Conservation (phyloP, 192 early-diverging fungal species). For the Phlyctochytrium planicorne region DNA sequence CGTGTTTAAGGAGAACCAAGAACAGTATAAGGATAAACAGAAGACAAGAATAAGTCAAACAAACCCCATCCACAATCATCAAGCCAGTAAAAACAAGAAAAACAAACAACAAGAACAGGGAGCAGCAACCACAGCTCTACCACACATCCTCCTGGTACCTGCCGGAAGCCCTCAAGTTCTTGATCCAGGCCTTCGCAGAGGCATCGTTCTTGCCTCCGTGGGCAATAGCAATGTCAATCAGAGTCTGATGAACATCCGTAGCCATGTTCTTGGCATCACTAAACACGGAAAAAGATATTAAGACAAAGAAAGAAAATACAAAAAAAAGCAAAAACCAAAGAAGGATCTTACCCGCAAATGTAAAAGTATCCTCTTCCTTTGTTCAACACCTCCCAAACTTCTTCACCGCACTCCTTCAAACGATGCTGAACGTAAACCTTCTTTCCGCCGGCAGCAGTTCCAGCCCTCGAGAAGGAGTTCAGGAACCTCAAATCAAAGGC, state of each 20-base stretch:
- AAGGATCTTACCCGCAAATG: conserved; percentile 70
- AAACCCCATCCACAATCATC: no score
- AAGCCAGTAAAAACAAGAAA: background rate
- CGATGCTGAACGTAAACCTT: conserved; percentile 98
- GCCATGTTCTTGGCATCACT: conserved; percentile 97
- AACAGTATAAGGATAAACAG: no score
- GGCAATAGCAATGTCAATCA: conserved; percentile 66
- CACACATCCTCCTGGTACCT: conserved; percentile 97
- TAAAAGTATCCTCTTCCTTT: conserved; percentile 78
- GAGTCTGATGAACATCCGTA: conserved; percentile 72
- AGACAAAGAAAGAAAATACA: conserved; percentile 5
- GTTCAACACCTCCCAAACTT: conserved; percentile 80
- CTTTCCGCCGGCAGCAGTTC: no score
- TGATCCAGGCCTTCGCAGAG: conserved; percentile 75
- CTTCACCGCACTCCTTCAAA: conserved; percentile 67
- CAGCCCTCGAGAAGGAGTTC: conserved; percentile 89
- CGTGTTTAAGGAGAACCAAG: no score
- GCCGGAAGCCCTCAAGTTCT: conserved; percentile 73
- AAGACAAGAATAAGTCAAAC: no score
- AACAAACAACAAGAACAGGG: background rate
- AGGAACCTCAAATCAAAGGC: conserved; percentile 64
- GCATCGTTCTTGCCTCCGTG: conserved; percentile 63
- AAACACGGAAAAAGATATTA: conserved; percentile 26
- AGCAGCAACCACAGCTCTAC: no score
- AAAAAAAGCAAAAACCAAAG: no score